Percentiles rank a stretch among this genome's conserved stretches.
Conservation (phyloP, 2,329 filamentous ascomycete species). For the Calonectria multiphialidica region DNA sequence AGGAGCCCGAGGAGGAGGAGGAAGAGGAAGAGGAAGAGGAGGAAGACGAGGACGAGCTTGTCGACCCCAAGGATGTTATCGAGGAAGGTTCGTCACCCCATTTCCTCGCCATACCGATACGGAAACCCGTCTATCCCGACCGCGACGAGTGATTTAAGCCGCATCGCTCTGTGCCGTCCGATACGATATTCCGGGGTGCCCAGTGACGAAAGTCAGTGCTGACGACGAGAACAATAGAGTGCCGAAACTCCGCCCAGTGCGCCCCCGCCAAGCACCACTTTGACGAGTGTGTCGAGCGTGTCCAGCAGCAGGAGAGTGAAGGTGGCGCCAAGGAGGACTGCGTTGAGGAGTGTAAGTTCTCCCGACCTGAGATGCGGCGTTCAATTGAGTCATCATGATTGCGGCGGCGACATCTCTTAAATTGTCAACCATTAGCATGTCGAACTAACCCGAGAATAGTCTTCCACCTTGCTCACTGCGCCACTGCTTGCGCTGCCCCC, state of each 20-base stretch:
- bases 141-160: conserved; percentile 34
- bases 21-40: conserved; percentile 56
- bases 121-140: conserved; percentile 12
- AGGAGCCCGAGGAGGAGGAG: conserved; percentile 49
- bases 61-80: conserved; percentile 88
- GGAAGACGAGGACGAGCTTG: conserved; percentile 84
- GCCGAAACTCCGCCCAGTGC: conserved; percentile 88
- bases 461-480: conserved; percentile 99
- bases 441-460: conserved; percentile 64
- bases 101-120: background rate
- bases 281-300: conserved; percentile 97
- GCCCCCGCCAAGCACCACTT: conserved; percentile 95
- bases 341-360: conserved; percentile 94
- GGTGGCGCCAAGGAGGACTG: conserved; percentile 90
- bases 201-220: conserved; percentile 28
- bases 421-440: background rate
- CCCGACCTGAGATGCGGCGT: background rate
- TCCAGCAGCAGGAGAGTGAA: conserved; percentile 73
- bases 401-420: background rate
- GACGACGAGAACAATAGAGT: conserved; percentile 71
- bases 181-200: conserved; percentile 14
- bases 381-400: conserved; percentile 20
- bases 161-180: conserved; percentile 24
- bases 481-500: conserved; percentile 90
- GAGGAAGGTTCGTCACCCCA: conserved; percentile 83